Percentiles rank a stretch among this genome's conserved stretches.
Evolutionary conservation across 306 rosid genomes (phyloP).

Genomic region (Vachellia pachyceras): DNA sequence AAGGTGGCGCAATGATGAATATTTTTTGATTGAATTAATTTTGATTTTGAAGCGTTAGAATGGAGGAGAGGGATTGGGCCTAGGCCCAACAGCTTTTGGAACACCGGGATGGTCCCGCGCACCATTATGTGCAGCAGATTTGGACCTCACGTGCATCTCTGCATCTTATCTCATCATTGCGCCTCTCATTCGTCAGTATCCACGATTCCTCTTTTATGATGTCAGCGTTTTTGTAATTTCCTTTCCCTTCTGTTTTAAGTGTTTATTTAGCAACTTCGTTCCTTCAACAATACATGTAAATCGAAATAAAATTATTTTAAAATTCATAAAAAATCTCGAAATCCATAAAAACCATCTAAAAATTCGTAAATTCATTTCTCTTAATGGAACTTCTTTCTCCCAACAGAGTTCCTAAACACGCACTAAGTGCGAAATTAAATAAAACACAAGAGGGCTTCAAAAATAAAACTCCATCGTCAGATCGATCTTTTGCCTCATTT

Average conservation of each 20-base stretch:
- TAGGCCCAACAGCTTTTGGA: conserved; percentile 35
- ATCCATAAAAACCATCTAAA: too few relatives aligned
- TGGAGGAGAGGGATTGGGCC: conserved; percentile 13
- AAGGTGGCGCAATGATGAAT: too few relatives aligned
- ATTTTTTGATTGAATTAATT: too few relatives aligned
- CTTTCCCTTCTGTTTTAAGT: neutral
- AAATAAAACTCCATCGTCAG: neutral
- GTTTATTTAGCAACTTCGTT: too few relatives aligned
- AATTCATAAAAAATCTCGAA: too few relatives aligned
- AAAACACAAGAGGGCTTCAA: neutral
- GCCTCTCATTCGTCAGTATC: neutral
- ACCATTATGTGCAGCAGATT: neutral
- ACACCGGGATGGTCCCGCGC: neutral
- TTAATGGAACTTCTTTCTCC: too few relatives aligned
- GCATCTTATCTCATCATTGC: conserved; percentile 12
- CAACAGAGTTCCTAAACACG: too few relatives aligned
- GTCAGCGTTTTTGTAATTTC: neutral
- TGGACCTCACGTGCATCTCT: conserved; percentile 39
- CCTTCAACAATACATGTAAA: too few relatives aligned
- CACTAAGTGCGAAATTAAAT: too few relatives aligned
- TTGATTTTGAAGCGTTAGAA: neutral
- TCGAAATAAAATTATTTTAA: too few relatives aligned
- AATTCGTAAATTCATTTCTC: too few relatives aligned
- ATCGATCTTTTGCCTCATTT: neutral
- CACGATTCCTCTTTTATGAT: neutral